These are phyloP conservation scores for Psophocarpus tetragonolobus DNA, from an alignment of 306 rosid genomes.

Conservation along the genomic window DNA sequence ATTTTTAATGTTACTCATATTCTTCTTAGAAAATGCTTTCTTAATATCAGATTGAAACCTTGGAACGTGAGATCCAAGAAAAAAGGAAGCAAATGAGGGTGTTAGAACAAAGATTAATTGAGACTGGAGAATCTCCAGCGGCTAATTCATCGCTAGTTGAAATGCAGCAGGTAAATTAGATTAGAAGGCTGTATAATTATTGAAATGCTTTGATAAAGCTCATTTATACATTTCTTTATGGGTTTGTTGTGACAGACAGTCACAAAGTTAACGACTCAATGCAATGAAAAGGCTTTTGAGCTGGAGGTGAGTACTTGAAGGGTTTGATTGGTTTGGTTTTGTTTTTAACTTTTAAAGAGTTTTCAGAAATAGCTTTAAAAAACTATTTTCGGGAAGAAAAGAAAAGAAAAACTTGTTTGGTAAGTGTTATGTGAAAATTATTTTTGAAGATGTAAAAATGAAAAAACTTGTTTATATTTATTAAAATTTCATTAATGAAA, in stretches of 20 bases:
- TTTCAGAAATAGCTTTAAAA: no score
- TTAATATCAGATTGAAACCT: constrained; percentile 65
- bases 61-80: constrained; percentile 92
- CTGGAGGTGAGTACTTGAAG: constrained; percentile 86
- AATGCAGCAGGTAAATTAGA: constrained; percentile 87
- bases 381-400: no score
- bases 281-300: constrained; percentile 92
- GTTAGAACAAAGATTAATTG: constrained; percentile 80
- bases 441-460: no score
- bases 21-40: constrained; percentile 30
- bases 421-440: no score
- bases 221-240: constrained; percentile 29
- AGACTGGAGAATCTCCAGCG: constrained; percentile 79
- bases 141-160: constrained; percentile 82
- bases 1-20: neutral
- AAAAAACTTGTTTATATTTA: no score
- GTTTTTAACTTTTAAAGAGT: no score
- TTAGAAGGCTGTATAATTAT: constrained; percentile 25
- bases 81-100: constrained; percentile 86
- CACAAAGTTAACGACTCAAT: constrained; percentile 81
- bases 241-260: constrained; percentile 68
- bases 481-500: no score
- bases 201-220: constrained; percentile 11
- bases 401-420: no score
- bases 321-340: no score